Base-by-base conservation (phyloP, 306 rosid genomes). In the Vigna radiata region DNA sequence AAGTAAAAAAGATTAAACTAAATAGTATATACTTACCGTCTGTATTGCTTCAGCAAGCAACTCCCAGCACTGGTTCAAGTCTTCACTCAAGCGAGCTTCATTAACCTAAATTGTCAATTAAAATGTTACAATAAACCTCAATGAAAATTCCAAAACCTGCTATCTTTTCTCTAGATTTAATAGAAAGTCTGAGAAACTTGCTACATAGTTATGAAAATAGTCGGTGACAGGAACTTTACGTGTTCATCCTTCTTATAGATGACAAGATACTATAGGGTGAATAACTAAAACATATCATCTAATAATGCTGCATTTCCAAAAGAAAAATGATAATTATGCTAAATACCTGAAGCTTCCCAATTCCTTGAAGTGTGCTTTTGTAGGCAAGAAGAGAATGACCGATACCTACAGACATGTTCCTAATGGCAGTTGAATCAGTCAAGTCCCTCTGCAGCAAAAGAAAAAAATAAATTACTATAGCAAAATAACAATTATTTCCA, bases 21-120 rank as follows among this genome's bases (percentile, higher is more conserved):
- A 56, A 60, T 68, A 81, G 14, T 23, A 78, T 69, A 61, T 72
- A 78, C 92, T 25, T 85, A 92, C 99, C 0, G 97, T 95, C 72
- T 95, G 98, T 72, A 95, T 95, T 61, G 98, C 95, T 82, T 92
- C 98, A 8, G 96, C 98, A 39, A 94, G 98, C 73, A 94, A 90
- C 86, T 94, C 98, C 98, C 98, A 94, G 73, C 95, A 86, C 37
- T 81, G 84, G 82, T 90, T 80, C 91, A 94, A 85, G 76, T 94
- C 98, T 37, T 92, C 96, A 11, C 82, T 85, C 79, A 94, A 69
- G 80, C 92, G 87, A 86, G 82, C 87, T 85, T 85, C 89, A 16
- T 94, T 94, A 46, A 94, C 92, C 96, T 92, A 77, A 21, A 76
- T 79, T 19, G 21, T 19, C 21, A 70, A 77, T 69, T 55, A 79